phyloP scores from a whole-genome alignment of 108 stramenopile genomes.

The Pseudonitzschia multistriata region DNA sequence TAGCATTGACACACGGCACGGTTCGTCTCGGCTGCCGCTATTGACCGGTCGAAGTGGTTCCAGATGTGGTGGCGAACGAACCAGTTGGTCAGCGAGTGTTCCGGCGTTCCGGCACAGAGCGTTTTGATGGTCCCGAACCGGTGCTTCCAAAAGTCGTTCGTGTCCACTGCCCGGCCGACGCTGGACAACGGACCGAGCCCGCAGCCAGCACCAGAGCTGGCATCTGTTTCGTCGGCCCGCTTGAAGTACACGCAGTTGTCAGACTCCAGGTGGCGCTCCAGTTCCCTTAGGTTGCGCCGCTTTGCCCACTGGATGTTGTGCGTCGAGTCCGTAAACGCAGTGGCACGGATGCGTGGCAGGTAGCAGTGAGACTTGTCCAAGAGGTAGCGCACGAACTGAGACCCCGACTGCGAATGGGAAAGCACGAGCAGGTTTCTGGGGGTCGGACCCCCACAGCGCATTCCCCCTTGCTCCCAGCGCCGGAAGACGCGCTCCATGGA shows the following conservation, averaged over 20 bases:
- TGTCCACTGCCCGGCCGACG: constrained; percentile 42
- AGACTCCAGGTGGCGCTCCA: constrained; percentile 35
- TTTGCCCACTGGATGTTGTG: constrained; percentile 84
- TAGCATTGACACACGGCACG: too few species aligned
- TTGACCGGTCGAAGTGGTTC: constrained; percentile 70
- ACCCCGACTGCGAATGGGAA: constrained; percentile 72
- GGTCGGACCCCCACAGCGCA: not conserved
- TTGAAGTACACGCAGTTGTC: constrained; percentile 47
- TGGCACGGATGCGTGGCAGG: constrained; percentile 63
- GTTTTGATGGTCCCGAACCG: constrained; percentile 74
- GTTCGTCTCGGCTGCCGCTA: constrained; percentile 3
- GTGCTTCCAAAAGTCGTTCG: constrained; percentile 73
- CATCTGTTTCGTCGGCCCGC: constrained; percentile 21
- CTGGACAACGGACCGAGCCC: constrained; percentile 19
- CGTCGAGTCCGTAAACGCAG: constrained; percentile 83
- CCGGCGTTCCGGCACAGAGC: constrained; percentile 71
- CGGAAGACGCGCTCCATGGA: constrained; percentile 50
- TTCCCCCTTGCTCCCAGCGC: constrained; percentile 15
- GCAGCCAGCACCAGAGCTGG: too few species aligned
- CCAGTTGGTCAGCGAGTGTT: constrained; percentile 77
- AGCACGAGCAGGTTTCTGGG: constrained; percentile 51
- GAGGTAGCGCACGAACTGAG: constrained; percentile 65
- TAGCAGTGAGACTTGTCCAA: constrained; percentile 50
- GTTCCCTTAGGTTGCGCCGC: constrained; percentile 2
- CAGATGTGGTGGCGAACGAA: constrained; percentile 60